Percentiles rank a stretch among this genome's conserved stretches.
Conservation (phyloP, 768 basidiomycete genomes). For the Daedaleopsis sinensis region DNA sequence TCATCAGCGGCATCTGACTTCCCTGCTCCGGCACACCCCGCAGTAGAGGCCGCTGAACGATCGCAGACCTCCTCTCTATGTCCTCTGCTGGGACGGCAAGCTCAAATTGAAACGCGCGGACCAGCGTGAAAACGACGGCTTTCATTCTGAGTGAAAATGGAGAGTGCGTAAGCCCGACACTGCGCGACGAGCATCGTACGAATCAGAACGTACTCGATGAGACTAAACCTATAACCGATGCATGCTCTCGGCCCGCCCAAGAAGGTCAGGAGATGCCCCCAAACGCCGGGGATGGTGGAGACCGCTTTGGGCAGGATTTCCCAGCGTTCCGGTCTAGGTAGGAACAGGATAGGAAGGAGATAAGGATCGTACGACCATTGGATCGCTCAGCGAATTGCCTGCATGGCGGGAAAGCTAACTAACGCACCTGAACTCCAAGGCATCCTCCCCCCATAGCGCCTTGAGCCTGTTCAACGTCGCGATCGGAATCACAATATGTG, state of each 20-base stretch:
- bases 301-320: slow-evolving; percentile 45
- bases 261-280: slow-evolving; percentile 63
- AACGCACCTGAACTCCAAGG: slow-evolving; percentile 47
- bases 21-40: slow-evolving; percentile 18
- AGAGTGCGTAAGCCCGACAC: slow-evolving; percentile 45
- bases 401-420: neutral
- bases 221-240: slow-evolving; percentile 67
- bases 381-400: too few species aligned
- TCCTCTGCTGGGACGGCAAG: slow-evolving; percentile 30
- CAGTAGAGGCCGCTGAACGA: slow-evolving; percentile 30
- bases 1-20: slow-evolving; percentile 27
- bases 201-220: slow-evolving; percentile 51
- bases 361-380: too few species aligned
- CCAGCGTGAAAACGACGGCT: slow-evolving; percentile 35
- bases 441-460: slow-evolving; percentile 65
- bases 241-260: slow-evolving; percentile 66
- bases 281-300: slow-evolving; percentile 57
- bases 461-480: slow-evolving; percentile 52
- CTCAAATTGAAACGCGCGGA: slow-evolving; percentile 36
- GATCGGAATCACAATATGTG: slow-evolving; percentile 51
- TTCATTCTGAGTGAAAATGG: slow-evolving; percentile 45
- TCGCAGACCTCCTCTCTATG: slow-evolving; percentile 19
- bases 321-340: slow-evolving; percentile 60
- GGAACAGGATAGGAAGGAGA: too few species aligned
- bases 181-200: slow-evolving; percentile 16